phyloP scores from a whole-genome alignment of 1,284 basidiomycete genomes.

The Coniferiporia sulphurascens region DNA sequence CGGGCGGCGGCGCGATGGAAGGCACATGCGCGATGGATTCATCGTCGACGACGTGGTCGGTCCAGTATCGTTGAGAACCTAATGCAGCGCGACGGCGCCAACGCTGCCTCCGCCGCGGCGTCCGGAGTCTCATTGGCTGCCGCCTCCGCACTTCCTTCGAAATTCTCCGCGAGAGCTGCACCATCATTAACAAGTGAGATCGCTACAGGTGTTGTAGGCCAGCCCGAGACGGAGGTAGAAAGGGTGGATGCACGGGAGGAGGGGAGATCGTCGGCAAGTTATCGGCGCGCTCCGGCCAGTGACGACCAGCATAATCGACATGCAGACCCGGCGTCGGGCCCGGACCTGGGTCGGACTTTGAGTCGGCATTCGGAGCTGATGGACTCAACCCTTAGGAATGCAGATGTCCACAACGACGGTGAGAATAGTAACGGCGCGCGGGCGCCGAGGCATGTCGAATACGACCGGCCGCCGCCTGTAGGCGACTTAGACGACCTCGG shows the following conservation, averaged over 20 bases:
- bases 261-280: neutral
- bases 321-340: neutral
- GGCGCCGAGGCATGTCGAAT: neutral
- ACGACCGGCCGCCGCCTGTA: neutral
- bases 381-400: neutral
- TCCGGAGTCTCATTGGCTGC: slow-evolving; percentile 5
- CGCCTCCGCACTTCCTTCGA: neutral
- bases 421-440: neutral
- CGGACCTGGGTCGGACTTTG: neutral
- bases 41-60: slow-evolving; percentile 43
- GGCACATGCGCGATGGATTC: slow-evolving; percentile 49
- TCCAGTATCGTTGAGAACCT: slow-evolving; percentile 1
- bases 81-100: neutral
- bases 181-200: neutral
- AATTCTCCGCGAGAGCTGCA: too few relatives aligned
- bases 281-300: neutral
- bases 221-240: neutral
- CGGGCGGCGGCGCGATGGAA: slow-evolving; percentile 61
- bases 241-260: neutral
- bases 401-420: neutral
- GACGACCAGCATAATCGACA: too few relatives aligned
- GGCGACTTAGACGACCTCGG: neutral
- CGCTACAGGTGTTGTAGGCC: neutral
- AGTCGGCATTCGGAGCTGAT: neutral
- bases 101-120: neutral